phyloP scores from a whole-genome alignment of 2,329 filamentous ascomycete genomes.

The Lasiodiplodia sp. region DNA sequence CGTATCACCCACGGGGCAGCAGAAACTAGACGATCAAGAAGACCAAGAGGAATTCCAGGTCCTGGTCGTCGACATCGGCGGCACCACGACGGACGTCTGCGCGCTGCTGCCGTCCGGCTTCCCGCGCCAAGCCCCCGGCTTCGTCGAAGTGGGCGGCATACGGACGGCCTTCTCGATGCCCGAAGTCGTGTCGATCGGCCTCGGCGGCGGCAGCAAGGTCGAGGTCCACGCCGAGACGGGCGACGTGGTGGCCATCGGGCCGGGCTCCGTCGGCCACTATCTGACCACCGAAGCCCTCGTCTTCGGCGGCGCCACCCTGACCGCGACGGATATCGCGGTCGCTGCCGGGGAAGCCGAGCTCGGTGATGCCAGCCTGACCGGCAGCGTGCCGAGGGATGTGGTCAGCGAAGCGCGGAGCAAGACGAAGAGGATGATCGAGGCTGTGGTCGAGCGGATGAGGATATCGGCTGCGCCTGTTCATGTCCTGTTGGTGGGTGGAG shows the following conservation, averaged over 20 bases:
- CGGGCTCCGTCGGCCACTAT: conserved; percentile 63
- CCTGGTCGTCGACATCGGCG: conserved; percentile 69
- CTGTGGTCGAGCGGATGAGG: conserved; percentile 64
- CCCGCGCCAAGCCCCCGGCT: conserved; percentile 67
- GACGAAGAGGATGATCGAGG: conserved; percentile 59
- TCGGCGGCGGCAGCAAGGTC: conserved; percentile 61
- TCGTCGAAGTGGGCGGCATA: conserved; percentile 67
- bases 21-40: not conserved
- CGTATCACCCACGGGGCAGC: not conserved
- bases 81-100: conserved; percentile 70
- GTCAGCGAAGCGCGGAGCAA: conserved; percentile 41
- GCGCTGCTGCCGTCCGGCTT: conserved; percentile 64
- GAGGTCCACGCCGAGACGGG: conserved; percentile 36
- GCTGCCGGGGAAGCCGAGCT: conserved; percentile 39
- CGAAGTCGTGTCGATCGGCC: conserved; percentile 60
- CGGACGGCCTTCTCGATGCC: conserved; percentile 58
- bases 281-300: conserved; percentile 58
- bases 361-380: conserved; percentile 33
- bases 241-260: conserved; percentile 59
- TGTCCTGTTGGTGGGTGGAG: conserved; percentile 65
- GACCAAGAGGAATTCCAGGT: conserved; percentile 36
- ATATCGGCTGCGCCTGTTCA: conserved; percentile 61
- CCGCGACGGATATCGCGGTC: conserved; percentile 61
- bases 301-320: conserved; percentile 63
- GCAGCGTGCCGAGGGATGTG: conserved; percentile 22